Percentiles rank a stretch among this genome's conserved stretches.
These are phyloP conservation scores for Heritiera littoralis DNA, from an alignment of 345 rosid genomes.

Conservation along the genomic window DNA sequence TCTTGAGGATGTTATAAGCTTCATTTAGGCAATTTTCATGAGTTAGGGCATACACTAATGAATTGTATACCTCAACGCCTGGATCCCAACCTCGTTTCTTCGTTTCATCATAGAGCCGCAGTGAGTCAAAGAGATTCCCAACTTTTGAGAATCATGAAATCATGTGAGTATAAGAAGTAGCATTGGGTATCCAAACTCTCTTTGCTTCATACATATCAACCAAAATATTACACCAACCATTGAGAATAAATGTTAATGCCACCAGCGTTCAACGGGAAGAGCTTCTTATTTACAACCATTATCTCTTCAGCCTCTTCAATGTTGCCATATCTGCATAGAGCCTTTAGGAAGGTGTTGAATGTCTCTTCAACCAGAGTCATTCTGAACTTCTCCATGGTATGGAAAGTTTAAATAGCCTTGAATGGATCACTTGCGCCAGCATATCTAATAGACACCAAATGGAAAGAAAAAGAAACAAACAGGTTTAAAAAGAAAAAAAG, in stretches of 20 bases:
- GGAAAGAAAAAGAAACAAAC: neutral
- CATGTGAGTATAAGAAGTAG: conserved; percentile 64
- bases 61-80: conserved; percentile 64
- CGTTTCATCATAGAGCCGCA: conserved; percentile 85
- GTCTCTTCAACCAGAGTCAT: conserved; percentile 75
- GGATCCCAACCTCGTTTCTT: conserved; percentile 75
- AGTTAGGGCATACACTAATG: conserved; percentile 69
- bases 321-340: conserved; percentile 74
- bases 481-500: conserved; percentile 10
- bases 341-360: conserved; percentile 46
- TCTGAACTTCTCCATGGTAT: conserved; percentile 76
- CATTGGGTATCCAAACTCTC: conserved; percentile 79
- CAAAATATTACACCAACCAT: conserved; percentile 75
- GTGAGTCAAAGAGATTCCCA: conserved; percentile 80
- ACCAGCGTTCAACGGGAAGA: conserved; percentile 60
- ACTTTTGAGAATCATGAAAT: conserved; percentile 82
- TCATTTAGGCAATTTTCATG: conserved; percentile 64
- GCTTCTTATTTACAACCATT: conserved; percentile 75
- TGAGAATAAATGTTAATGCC: conserved; percentile 76
- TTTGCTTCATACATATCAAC: conserved; percentile 76
- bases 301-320: conserved; percentile 95
- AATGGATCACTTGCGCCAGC: conserved; percentile 71
- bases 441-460: conserved; percentile 48
- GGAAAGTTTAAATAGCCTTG: conserved; percentile 69
- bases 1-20: conserved; percentile 64